These are phyloP conservation scores for Pseudonitzschia pungens DNA, from an alignment of 108 stramenopile species.

Conservation along the genomic window DNA sequence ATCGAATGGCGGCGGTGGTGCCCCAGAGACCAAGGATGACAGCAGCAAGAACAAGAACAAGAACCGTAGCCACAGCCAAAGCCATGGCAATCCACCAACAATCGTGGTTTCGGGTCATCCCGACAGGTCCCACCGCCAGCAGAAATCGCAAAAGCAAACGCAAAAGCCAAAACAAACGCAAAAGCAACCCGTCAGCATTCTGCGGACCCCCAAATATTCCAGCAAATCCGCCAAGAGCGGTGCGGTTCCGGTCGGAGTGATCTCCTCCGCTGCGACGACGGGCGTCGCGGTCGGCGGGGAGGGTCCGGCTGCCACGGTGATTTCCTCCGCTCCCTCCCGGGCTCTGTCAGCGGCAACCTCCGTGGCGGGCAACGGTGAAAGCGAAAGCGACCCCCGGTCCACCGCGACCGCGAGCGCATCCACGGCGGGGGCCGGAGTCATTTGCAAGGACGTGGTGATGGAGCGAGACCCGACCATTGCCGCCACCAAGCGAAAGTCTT, in stretches of 20 bases:
- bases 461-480: conserved; percentile 35
- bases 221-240: too few species aligned
- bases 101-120: neutral
- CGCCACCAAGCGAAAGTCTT: conserved; percentile 8
- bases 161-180: neutral
- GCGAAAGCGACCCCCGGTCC: neutral
- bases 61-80: neutral
- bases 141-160: neutral
- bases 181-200: conserved; percentile 24
- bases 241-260: too few species aligned
- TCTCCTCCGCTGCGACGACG: too few species aligned
- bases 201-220: conserved; percentile 39
- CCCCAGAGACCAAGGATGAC: neutral
- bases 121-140: too few species aligned
- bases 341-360: neutral
- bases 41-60: neutral
- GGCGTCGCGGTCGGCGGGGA: too few species aligned
- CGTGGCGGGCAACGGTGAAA: neutral
- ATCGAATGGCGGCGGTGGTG: too few species aligned
- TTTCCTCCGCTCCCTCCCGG: too few species aligned
- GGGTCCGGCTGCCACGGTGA: too few species aligned
- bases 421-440: neutral
- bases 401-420: neutral
- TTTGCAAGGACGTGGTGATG: conserved; percentile 33
- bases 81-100: neutral